Percentiles rank a stretch among this genome's conserved stretches.
Conservation (phyloP, 768 basidiomycete species). For the Suillus americanus region DNA sequence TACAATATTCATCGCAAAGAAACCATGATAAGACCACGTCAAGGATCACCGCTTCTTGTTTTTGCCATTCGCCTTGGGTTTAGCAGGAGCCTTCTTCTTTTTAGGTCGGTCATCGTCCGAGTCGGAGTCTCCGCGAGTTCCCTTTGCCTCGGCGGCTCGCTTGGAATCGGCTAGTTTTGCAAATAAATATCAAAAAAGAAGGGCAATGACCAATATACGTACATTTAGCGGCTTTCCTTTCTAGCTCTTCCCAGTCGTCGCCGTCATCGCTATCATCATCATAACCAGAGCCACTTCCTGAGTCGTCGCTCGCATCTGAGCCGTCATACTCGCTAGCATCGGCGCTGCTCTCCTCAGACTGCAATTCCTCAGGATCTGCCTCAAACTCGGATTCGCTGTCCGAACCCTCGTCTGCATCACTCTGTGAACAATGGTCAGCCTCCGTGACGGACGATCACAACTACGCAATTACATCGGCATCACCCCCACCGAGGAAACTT, state of each 20-base stretch:
- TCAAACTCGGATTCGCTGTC: conserved; percentile 71
- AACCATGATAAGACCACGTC: conserved; percentile 6
- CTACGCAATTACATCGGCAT: conserved; percentile 57
- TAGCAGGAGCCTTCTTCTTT: conserved; percentile 38
- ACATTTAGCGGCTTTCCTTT: conserved; percentile 89
- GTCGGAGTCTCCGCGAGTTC: conserved; percentile 46
- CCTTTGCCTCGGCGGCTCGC: conserved; percentile 39
- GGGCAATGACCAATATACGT: conserved; percentile 15
- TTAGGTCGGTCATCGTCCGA: conserved; percentile 50
- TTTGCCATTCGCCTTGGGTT: conserved; percentile 43
- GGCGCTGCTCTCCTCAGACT: conserved; percentile 43
- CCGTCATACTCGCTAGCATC: conserved; percentile 58
- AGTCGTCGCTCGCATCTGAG: conserved; percentile 53
- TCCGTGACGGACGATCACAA: conserved; percentile 25
- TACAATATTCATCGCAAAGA: conserved; percentile 10
- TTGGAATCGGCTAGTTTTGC: conserved; percentile 46
- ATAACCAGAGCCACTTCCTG: conserved; percentile 68
- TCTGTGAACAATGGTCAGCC: conserved; percentile 40
- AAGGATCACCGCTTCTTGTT: conserved; percentile 30
- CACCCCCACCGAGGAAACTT: conserved; percentile 78
- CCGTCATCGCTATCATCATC: conserved; percentile 69
- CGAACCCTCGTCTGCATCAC: conserved; percentile 60
- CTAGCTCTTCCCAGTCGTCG: conserved; percentile 96
- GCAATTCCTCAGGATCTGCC: conserved; percentile 43
- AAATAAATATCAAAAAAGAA: conserved; percentile 2